These are phyloP conservation scores for Fomitopsis pinicola DNA, from an alignment of 1,284 basidiomycete genomes.

Conservation along the genomic window DNA sequence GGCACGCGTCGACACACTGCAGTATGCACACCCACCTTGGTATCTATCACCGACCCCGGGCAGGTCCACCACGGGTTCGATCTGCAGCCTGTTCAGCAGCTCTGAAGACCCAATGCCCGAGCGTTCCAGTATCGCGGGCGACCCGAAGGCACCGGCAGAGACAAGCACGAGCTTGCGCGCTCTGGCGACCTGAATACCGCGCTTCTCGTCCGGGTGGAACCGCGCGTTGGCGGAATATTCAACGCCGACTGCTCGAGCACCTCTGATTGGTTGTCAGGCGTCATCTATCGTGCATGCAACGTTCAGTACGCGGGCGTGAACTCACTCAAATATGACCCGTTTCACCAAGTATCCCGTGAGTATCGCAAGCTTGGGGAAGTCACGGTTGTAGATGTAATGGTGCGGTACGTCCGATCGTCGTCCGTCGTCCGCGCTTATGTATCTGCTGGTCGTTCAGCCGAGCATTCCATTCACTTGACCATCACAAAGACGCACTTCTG, in stretches of 20 bases:
- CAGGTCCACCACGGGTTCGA: constrained; percentile 42
- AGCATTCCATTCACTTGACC: too few relatives aligned
- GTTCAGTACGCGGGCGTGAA: background rate
- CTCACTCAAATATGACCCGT: constrained; percentile 24
- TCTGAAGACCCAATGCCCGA: constrained; percentile 27
- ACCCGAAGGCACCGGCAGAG: constrained; percentile 33
- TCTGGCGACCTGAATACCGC: constrained; percentile 21
- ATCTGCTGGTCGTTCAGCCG: constrained; percentile 28
- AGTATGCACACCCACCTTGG: constrained; percentile 32
- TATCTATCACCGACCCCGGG: constrained; percentile 58
- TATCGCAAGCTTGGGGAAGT: constrained; percentile 18
- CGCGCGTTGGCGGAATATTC: constrained; percentile 43
- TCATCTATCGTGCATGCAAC: background rate
- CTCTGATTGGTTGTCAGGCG: constrained; percentile 1
- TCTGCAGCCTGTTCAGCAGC: constrained; percentile 36
- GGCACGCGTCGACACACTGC: background rate
- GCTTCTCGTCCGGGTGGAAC: constrained; percentile 16
- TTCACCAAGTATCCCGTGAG: constrained; percentile 23
- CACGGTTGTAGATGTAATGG: constrained; percentile 50
- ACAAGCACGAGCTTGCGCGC: constrained; percentile 45
- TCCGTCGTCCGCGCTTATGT: constrained; percentile 47
- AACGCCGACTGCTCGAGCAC: constrained; percentile 50
- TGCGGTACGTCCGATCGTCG: constrained; percentile 56
- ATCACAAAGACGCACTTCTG: constrained; percentile 1
- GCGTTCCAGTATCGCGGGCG: constrained; percentile 27